Percentiles rank a stretch among this genome's conserved stretches.
Conservation (phyloP, 352 stramenopile genomes). For the Phytophthora chlamydospora region DNA sequence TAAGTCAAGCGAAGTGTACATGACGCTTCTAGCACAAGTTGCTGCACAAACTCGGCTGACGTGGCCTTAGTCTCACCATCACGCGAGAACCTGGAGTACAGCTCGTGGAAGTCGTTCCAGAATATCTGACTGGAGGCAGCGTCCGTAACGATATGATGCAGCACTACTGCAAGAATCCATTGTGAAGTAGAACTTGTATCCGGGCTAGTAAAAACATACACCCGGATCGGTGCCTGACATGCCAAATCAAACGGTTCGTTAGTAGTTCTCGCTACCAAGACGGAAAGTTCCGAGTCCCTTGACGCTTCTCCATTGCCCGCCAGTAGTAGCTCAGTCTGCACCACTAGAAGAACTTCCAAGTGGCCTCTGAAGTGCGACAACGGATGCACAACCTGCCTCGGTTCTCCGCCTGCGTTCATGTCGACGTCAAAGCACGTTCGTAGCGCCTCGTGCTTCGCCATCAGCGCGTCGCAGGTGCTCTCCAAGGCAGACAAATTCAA, state of each 20-base stretch:
- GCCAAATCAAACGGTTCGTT: slow-evolving; percentile 47
- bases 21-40: slow-evolving; percentile 14
- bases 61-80: neutral
- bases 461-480: slow-evolving; percentile 35
- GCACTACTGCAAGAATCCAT: slow-evolving; percentile 48
- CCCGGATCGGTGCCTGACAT: slow-evolving; percentile 41
- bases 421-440: slow-evolving; percentile 48
- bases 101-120: slow-evolving; percentile 44
- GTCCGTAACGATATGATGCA: slow-evolving; percentile 68
- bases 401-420: slow-evolving; percentile 33
- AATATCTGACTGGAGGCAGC: slow-evolving; percentile 50
- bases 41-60: neutral
- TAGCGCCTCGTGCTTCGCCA: slow-evolving; percentile 52
- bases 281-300: slow-evolving; percentile 12
- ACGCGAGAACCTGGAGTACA: slow-evolving; percentile 29
- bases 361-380: slow-evolving; percentile 20
- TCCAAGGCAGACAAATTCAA: slow-evolving; percentile 32
- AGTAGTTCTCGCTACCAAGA: slow-evolving; percentile 29
- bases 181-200: neutral
- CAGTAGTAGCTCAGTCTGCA: slow-evolving; percentile 5
- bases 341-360: slow-evolving; percentile 7
- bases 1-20: slow-evolving; percentile 36
- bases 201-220: slow-evolving; percentile 33
- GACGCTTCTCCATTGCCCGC: neutral
- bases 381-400: slow-evolving; percentile 39